Conservation (phyloP, 2,329 filamentous ascomycete species). For the Phaeophleospora eucalypticola region DNA sequence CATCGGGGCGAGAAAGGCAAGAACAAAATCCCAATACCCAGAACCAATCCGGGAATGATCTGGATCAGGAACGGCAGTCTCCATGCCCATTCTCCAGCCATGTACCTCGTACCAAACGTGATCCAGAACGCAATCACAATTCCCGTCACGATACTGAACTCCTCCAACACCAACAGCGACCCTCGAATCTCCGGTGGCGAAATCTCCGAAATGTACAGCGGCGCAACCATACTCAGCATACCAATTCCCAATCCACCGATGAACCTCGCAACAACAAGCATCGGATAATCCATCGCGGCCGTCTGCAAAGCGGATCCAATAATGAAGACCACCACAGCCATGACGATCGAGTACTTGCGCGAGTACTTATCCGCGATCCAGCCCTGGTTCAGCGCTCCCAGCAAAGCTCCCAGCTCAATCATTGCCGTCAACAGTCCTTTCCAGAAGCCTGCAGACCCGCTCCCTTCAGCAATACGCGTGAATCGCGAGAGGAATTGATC, state of each 20-base stretch:
- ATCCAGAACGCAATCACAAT: slow-evolving; percentile 53
- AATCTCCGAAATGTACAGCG: slow-evolving; percentile 75
- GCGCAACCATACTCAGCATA: slow-evolving; percentile 34
- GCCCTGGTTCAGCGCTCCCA: slow-evolving; percentile 31
- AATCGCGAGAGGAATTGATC: slow-evolving; percentile 41
- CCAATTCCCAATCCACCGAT: slow-evolving; percentile 33
- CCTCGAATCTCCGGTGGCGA: slow-evolving; percentile 55
- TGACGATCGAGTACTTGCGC: slow-evolving; percentile 41
- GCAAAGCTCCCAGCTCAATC: slow-evolving; percentile 40
- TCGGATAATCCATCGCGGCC: slow-evolving; percentile 26
- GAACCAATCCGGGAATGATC: slow-evolving; percentile 34
- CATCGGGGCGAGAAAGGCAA: slow-evolving; percentile 35
- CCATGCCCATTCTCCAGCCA: slow-evolving; percentile 46
- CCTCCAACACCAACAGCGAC: slow-evolving; percentile 45
- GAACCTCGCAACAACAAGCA: slow-evolving; percentile 31
- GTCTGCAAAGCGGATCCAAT: slow-evolving; percentile 43
- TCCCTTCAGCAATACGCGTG: slow-evolving; percentile 30
- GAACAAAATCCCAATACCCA: slow-evolving; percentile 32
- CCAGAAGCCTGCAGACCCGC: slow-evolving; percentile 62
- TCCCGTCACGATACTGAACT: slow-evolving; percentile 46
- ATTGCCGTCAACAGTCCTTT: slow-evolving; percentile 50
- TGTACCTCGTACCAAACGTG: slow-evolving; percentile 51
- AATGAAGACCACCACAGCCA: slow-evolving; percentile 41
- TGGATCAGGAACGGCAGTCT: slow-evolving; percentile 48
- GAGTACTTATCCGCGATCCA: slow-evolving; percentile 42